Base-by-base conservation (phyloP, 768 basidiomycete genomes). In the Termitomyces sp. region DNA sequence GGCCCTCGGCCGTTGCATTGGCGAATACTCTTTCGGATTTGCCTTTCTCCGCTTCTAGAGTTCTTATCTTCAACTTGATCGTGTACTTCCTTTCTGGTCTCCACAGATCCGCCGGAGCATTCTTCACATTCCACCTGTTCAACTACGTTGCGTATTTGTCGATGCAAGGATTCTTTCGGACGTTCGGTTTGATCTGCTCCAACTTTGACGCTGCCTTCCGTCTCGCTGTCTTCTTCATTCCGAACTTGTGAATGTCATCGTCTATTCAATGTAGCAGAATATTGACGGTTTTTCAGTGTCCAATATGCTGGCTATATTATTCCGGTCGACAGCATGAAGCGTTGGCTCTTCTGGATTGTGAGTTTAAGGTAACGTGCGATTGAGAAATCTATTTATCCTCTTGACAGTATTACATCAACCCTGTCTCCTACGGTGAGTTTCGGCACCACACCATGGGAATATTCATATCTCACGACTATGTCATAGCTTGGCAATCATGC, bases 141-240 rank as follows among this genome's bases (percentile, higher is more conserved):
- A 77, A 78, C 49, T 88, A 87, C 58, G 19, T 81, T 25, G 79
- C 82, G 1, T 90, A 81, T 68, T 73, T 92, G 51, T 68, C 82
- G 23, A 87, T 94, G 84, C 88, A 90, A 70, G 88, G 84, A 0
- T 90, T 94, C 76, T 96, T 94, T 82, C 75, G 91, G 40, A 84
- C 83, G 0, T 79, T 89, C 56, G 88, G 87, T 30, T 67, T 79
- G 19, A 64, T 80, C 16, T 78, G 77, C 64, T 73, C 72, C 41
- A 76, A 73, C 56, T 78, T 78, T 58, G 72, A 79, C 58, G 62
- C 73, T 1, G 78, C 79, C 1, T 77, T 79, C 69, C 73, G 73
- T 56, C 74, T 82, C 28, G 81, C 78, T 32, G 80, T 76, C 41
- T 81, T 91, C 74, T 85, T 91, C 73, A 77, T 91, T 56, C 86